These are phyloP conservation scores for Tulasnella sp. DNA, from an alignment of 768 basidiomycete species.

Conservation along the genomic window DNA sequence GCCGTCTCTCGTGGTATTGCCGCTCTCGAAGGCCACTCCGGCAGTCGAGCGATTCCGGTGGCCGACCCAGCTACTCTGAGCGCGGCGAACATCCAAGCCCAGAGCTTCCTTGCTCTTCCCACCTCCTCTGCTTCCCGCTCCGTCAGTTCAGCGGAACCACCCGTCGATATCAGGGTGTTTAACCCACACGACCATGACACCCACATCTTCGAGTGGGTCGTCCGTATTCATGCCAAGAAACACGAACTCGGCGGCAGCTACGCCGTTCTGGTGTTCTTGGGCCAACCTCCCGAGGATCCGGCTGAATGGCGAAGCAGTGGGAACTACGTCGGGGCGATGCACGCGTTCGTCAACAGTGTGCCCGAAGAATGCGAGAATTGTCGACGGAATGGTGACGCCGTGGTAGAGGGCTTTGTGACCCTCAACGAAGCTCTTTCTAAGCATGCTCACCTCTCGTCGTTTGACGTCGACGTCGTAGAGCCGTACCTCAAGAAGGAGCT, in stretches of 20 bases:
- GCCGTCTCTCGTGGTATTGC: background rate
- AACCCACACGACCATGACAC: background rate
- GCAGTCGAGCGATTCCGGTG: background rate
- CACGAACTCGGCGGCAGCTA: background rate
- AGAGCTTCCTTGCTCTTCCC: background rate
- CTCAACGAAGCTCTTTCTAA: background rate
- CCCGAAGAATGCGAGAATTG: background rate
- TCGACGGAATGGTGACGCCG: background rate
- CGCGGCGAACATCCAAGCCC: background rate
- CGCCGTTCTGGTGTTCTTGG: constrained; percentile 2
- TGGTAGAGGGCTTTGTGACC: background rate
- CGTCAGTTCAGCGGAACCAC: background rate
- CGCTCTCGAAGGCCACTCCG: background rate
- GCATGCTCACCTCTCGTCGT: background rate
- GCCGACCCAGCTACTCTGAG: background rate
- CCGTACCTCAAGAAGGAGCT: constrained; percentile 12
- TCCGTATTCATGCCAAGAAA: constrained; percentile 11
- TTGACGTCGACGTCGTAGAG: constrained; percentile 3
- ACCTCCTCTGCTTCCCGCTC: background rate
- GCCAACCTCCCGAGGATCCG: background rate
- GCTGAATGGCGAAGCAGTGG: background rate
- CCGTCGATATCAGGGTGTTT: background rate
- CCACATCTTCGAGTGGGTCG: constrained; percentile 2
- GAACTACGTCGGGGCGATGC: constrained; percentile 4
- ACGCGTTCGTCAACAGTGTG: constrained; percentile 2